phyloP scores from a whole-genome alignment of 2,329 filamentous ascomycete species.

The Aaosphaeria pasadenensis region DNA sequence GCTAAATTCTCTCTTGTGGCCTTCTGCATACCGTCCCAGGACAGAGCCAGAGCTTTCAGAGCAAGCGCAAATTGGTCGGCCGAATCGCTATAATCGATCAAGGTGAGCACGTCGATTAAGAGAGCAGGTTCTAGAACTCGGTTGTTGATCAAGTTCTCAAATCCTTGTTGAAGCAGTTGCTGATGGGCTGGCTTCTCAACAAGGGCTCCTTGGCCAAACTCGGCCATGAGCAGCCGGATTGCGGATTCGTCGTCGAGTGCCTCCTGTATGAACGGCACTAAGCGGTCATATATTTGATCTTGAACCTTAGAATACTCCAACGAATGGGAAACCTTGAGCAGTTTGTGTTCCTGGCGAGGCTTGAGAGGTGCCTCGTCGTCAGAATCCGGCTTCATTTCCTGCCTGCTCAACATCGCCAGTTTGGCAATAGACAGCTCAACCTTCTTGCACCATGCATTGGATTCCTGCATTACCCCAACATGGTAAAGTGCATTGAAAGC shows the following conservation, averaged over 20 bases:
- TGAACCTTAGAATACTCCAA: constrained; percentile 75
- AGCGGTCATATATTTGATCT: constrained; percentile 68
- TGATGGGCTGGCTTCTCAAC: constrained; percentile 65
- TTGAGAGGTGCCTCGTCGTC: not conserved
- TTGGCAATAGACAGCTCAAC: constrained; percentile 89
- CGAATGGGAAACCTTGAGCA: constrained; percentile 48
- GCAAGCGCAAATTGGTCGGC: constrained; percentile 70
- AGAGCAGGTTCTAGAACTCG: constrained; percentile 60
- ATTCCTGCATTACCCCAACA: constrained; percentile 69
- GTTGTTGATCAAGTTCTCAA: constrained; percentile 69
- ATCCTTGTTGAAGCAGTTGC: constrained; percentile 66
- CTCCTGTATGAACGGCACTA: constrained; percentile 64
- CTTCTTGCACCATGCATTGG: constrained; percentile 87
- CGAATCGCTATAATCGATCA: constrained; percentile 59
- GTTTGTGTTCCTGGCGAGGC: constrained; percentile 38
- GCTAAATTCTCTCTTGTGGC: constrained; percentile 48
- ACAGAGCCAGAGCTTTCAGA: constrained; percentile 55
- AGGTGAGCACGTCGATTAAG: constrained; percentile 73
- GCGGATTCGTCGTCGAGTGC: constrained; percentile 80
- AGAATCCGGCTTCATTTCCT: constrained; percentile 46
- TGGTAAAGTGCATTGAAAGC: constrained; percentile 70
- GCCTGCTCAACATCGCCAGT: constrained; percentile 55
- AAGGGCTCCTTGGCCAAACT: constrained; percentile 54
- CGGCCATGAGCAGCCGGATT: constrained; percentile 70
- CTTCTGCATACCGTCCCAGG: constrained; percentile 52